Conservation (phyloP, 495 filamentous ascomycete species). For the Daldinia caldariorum region DNA sequence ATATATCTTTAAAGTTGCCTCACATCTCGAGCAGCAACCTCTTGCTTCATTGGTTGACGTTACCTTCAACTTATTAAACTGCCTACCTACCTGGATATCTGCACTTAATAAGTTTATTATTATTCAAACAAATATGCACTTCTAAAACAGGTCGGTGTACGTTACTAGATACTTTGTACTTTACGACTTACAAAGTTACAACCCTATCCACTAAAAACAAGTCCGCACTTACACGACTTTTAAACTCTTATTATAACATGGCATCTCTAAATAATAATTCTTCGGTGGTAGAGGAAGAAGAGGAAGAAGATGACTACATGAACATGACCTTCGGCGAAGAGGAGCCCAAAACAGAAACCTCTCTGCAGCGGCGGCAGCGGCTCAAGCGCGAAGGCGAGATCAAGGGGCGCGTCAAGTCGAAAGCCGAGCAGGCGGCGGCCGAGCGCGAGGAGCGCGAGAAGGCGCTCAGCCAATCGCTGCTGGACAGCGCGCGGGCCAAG, state of each 20-base stretch:
- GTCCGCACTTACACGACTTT: background rate
- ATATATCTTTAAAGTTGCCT: conserved; percentile 2
- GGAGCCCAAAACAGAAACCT: conserved; percentile 57
- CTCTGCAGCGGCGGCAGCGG: conserved; percentile 65
- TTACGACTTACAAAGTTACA: background rate
- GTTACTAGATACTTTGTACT: background rate
- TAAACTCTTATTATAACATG: background rate
- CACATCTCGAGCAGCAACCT: background rate
- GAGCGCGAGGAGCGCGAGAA: conserved; percentile 76
- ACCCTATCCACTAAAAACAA: background rate
- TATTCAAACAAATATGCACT: background rate
- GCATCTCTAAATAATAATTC: conserved; percentile 5
- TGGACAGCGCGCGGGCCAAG: conserved; percentile 53
- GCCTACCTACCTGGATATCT: background rate
- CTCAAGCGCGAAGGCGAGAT: conserved; percentile 67
- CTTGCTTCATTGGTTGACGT: conserved; percentile 1
- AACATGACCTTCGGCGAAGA: conserved; percentile 65
- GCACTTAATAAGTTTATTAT: background rate
- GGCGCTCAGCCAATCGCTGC: conserved; percentile 75
- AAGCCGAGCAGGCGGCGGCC: conserved; percentile 79
- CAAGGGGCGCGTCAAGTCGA: conserved; percentile 74
- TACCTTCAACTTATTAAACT: background rate
- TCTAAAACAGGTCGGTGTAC: background rate
- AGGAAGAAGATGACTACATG: conserved; percentile 73
- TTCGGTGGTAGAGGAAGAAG: conserved; percentile 31